Percentiles rank a stretch among this genome's conserved stretches.
Conservation (phyloP, 345 rosid species). For the Gossypium longicalyx region DNA sequence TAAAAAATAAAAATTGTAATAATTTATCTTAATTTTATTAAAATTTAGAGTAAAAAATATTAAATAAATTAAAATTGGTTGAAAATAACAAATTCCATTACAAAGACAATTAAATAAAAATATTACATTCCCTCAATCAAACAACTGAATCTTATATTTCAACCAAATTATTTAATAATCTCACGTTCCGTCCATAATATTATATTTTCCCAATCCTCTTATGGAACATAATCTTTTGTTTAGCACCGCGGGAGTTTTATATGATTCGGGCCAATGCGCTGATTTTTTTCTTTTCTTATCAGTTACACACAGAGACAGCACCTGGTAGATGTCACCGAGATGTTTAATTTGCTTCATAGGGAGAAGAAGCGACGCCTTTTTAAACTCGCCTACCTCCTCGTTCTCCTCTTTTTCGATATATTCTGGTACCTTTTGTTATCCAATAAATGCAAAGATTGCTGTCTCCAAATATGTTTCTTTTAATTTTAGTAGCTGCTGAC, state of each 20-base stretch:
- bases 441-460: background rate
- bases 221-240: too few species aligned
- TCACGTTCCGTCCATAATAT: too few species aligned
- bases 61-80: too few species aligned
- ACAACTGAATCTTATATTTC: too few species aligned
- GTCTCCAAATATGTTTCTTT: background rate
- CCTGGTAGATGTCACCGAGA: constrained; percentile 89
- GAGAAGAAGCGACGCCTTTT: constrained; percentile 90
- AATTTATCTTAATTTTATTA: too few species aligned
- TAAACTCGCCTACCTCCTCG: constrained; percentile 70
- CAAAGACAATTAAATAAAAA: rapidly evolving
- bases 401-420: constrained; percentile 67
- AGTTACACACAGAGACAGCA: constrained; percentile 64
- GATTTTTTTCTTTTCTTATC: constrained; percentile 4
- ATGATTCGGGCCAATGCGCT: background rate
- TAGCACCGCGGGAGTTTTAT: background rate
- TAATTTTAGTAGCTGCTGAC: constrained; percentile 7
- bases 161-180: too few species aligned
- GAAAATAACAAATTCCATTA: too few species aligned
- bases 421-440: constrained; percentile 49
- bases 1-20: too few species aligned
- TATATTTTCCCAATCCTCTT: too few species aligned
- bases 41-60: too few species aligned
- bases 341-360: constrained; percentile 71
- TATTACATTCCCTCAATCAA: too few species aligned